A percentile compares a stretch with the other conserved stretches of the same genome.
These are phyloP conservation scores for Pseudozyma flocculosa DNA, from an alignment of 1,284 basidiomycete genomes.

Conservation along the genomic window DNA sequence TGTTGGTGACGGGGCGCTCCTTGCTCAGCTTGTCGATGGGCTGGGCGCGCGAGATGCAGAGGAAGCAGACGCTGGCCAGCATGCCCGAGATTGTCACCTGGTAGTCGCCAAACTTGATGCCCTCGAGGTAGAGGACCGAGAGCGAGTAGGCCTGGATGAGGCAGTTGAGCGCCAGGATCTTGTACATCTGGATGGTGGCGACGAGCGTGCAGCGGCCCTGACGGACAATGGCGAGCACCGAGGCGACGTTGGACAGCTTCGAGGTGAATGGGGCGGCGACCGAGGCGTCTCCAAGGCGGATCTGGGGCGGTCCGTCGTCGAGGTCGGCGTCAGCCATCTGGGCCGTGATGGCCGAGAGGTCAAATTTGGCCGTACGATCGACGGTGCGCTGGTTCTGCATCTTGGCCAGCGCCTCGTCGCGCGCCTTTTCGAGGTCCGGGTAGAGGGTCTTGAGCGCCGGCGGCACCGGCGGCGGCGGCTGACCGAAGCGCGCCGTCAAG, in stretches of 20 bases:
- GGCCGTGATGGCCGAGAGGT: constrained; percentile 48
- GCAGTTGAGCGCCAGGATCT: constrained; percentile 57
- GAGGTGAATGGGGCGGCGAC: constrained; percentile 57
- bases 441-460: constrained; percentile 44
- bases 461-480: constrained; percentile 54
- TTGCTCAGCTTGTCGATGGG: constrained; percentile 51
- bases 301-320: constrained; percentile 58
- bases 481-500: constrained; percentile 44
- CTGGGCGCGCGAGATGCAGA: constrained; percentile 54
- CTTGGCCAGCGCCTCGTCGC: constrained; percentile 47
- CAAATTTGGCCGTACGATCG: constrained; percentile 51
- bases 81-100: constrained; percentile 54
- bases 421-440: constrained; percentile 54
- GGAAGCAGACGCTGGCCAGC: constrained; percentile 52
- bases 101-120: constrained; percentile 57
- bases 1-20: constrained; percentile 52
- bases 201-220: constrained; percentile 57
- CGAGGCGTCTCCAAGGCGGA: constrained; percentile 54
- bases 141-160: constrained; percentile 55
- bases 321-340: constrained; percentile 50
- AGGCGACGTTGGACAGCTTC: constrained; percentile 48
- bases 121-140: constrained; percentile 52
- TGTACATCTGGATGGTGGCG: constrained; percentile 58
- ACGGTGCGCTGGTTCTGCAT: constrained; percentile 36
- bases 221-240: constrained; percentile 50